These are phyloP conservation scores for Umbelopsis sp. DNA, from an alignment of 192 early-diverging fungal species.

Conservation along the genomic window DNA sequence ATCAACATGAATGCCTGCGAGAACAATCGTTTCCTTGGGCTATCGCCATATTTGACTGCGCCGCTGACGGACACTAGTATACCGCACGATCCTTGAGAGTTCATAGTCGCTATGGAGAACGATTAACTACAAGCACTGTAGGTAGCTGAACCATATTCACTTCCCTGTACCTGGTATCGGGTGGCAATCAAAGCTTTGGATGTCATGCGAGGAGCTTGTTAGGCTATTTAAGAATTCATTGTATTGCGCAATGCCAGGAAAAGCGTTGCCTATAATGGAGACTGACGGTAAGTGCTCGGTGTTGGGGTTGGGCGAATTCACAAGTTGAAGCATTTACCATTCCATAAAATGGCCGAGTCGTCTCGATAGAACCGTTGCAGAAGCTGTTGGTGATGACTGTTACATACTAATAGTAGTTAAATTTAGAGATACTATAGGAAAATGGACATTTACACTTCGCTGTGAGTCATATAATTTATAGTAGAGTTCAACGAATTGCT, in stretches of 20 bases:
- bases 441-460: constrained; percentile 41
- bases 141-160: not conserved
- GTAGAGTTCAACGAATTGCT: constrained; percentile 50
- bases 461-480: constrained; percentile 47
- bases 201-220: constrained; percentile 40
- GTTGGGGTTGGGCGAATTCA: not conserved
- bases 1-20: constrained; percentile 50
- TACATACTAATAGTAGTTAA: no score
- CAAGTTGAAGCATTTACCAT: constrained; percentile 41
- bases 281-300: not conserved
- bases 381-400: not conserved
- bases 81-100: constrained; percentile 41
- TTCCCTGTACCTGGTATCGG: constrained; percentile 44
- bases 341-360: constrained; percentile 55
- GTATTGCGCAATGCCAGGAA: constrained; percentile 45
- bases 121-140: not conserved
- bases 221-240: constrained; percentile 45
- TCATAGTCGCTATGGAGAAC: constrained; percentile 20
- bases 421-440: not conserved
- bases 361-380: constrained; percentile 43
- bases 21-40: constrained; percentile 37
- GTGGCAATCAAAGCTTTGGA: constrained; percentile 50
- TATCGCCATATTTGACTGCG: constrained; percentile 49
- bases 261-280: constrained; percentile 43
- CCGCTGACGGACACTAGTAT: constrained; percentile 51